phyloP scores from a whole-genome alignment of 1,284 basidiomycete genomes.

The Ceratorhiza oryzae-sativae region DNA sequence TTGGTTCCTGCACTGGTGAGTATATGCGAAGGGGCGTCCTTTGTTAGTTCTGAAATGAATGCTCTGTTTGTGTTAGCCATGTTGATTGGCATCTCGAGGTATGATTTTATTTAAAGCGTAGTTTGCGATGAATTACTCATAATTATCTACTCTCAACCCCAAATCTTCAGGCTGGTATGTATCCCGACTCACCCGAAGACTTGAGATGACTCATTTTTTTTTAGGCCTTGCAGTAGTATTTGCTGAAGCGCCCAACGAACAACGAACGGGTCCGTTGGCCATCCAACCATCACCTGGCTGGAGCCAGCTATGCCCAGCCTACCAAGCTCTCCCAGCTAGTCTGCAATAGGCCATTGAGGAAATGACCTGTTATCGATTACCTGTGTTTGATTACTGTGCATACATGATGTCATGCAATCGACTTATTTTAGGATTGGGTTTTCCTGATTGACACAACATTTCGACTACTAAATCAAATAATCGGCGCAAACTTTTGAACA shows the following conservation, averaged over 20 bases:
- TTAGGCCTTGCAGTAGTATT: conserved; percentile 54
- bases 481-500: too few relatives aligned
- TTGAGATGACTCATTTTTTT: neutral
- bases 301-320: conserved; percentile 50
- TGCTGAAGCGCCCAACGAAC: conserved; percentile 51
- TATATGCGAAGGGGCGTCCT: neutral
- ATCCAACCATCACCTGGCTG: conserved; percentile 46
- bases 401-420: too few relatives aligned
- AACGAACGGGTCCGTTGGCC: conserved; percentile 36
- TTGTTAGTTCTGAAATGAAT: neutral
- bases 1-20: conserved; percentile 55
- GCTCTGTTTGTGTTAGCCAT: conserved; percentile 56
- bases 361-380: too few relatives aligned
- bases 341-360: neutral
- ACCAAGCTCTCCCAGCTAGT: conserved; percentile 1
- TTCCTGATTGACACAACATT: too few relatives aligned
- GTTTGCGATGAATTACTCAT: neutral
- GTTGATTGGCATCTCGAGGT: conserved; percentile 58
- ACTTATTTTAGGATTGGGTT: too few relatives aligned
- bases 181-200: neutral
- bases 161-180: neutral
- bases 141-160: neutral
- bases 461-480: too few relatives aligned
- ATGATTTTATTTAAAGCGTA: conserved; percentile 44
- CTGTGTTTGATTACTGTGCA: too few relatives aligned